Base-by-base conservation (phyloP, 495 filamentous ascomycete species). In the Hypomontagnella monticulosa region DNA sequence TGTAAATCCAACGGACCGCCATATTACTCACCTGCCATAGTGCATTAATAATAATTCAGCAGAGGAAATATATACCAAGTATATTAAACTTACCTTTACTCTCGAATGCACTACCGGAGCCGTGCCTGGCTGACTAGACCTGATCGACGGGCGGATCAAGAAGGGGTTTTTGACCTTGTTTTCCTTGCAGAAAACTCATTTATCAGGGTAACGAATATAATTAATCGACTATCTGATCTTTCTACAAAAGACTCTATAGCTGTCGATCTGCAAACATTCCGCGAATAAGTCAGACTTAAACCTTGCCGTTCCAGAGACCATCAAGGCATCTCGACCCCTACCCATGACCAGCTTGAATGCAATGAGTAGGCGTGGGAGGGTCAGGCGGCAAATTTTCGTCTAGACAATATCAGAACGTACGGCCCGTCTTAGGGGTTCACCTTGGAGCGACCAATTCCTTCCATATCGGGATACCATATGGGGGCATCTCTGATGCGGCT, bases 371-470 rank as follows among this genome's bases (percentile, higher is more conserved):
- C 38, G 18, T 63, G 40, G 51, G 43, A 55, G 32, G 44, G 44
- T 51, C 51, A 56, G 34, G 50, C 66, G 56, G 56, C 47, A 61
- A 64, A 57, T 43, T 57, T 57, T 57, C 56, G 46, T 44, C 44
- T 33, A 46, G 34, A 36, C 38, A 61, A 42, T 48, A 51, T 42
- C 18, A 57, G 9, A 64, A 46, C 4, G 41, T 50, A 61, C 66
- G 60, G 66, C 36, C 60, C 66, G 66, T 69, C 62, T 59, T 58
- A 57, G n/a, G 19, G 11, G 16, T 48, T 64, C 54, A 52, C 61
- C 56, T 64, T 27, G 23, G 38, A 57, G 55, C 49, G 34, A 38
- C 19, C 27, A 20, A 51, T 46, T 57, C 20, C 43, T 56, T 57
- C 56, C 38, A 27, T 36, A 51, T 68, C 49, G 60, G 56, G 38